Percentiles rank a stretch among this genome's conserved stretches.
Evolutionary conservation across 2,329 filamentous ascomycete genomes (phyloP).

Genomic region (Sclerotinia spermophila): DNA sequence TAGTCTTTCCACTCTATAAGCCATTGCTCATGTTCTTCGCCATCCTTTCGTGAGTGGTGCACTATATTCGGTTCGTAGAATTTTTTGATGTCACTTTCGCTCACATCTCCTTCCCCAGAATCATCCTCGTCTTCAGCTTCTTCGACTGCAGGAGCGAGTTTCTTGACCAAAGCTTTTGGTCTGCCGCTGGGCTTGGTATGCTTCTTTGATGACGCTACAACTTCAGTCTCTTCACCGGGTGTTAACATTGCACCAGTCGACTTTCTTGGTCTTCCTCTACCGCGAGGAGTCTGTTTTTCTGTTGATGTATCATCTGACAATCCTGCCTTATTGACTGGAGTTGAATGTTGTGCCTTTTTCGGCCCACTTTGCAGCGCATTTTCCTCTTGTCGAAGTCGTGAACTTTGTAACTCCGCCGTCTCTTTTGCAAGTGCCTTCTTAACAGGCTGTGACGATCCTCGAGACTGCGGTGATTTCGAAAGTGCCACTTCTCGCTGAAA

Average conservation of each 20-base stretch:
- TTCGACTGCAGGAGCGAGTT: neutral
- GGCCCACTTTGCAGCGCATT: neutral
- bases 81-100: neutral
- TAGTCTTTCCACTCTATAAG: slow-evolving; percentile 1
- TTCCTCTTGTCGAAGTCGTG: neutral
- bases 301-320: neutral
- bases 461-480: neutral
- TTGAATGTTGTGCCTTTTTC: neutral
- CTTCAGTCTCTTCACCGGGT: neutral
- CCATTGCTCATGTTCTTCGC: neutral
- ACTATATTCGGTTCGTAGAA: neutral
- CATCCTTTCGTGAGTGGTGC: neutral
- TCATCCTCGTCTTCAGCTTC: neutral
- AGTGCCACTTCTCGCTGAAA: neutral
- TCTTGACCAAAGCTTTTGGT: neutral
- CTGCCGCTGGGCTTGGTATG: neutral
- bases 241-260: neutral
- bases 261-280: neutral
- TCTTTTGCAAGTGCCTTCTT: neutral
- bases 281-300: neutral
- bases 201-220: neutral
- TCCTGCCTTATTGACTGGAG: neutral
- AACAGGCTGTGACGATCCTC: neutral
- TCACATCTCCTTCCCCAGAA: neutral
- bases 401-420: neutral